phyloP scores from a whole-genome alignment of 2,329 filamentous ascomycete genomes.

The Tothia fuscella region DNA sequence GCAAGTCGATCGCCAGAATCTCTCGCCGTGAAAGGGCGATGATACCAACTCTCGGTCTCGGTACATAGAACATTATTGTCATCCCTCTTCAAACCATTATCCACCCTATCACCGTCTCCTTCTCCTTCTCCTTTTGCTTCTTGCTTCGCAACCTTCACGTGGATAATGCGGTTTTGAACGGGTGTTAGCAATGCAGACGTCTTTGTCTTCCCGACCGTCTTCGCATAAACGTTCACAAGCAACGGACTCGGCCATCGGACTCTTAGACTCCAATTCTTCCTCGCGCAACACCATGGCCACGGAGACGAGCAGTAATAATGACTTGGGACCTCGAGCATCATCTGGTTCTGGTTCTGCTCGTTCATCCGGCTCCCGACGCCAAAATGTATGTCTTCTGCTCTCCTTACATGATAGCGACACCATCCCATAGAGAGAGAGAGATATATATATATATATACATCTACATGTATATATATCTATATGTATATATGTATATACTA shows the following conservation, averaged over 20 bases:
- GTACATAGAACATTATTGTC: too few species aligned
- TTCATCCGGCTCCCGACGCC: slow-evolving; percentile 34
- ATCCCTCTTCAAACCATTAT: too few species aligned
- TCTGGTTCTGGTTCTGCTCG: slow-evolving; percentile 56
- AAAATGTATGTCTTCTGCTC: slow-evolving; percentile 12
- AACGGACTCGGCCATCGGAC: slow-evolving; percentile 1
- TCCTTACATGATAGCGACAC: not conserved
- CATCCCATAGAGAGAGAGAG: not conserved
- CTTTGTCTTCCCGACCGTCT: slow-evolving; percentile 1
- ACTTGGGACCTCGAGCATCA: slow-evolving; percentile 52
- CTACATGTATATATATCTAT: not conserved
- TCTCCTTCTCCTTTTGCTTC: too few species aligned
- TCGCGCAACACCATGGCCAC: slow-evolving; percentile 38
- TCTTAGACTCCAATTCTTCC: slow-evolving; percentile 22
- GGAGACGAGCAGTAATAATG: slow-evolving; percentile 28
- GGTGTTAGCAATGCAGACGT: slow-evolving; percentile 1
- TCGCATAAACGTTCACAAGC: slow-evolving; percentile 1
- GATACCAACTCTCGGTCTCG: too few species aligned
- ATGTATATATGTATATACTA: slow-evolving; percentile 7
- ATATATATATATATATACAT: too few species aligned
- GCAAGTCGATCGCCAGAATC: too few species aligned
- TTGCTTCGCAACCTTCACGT: too few species aligned
- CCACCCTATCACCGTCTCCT: too few species aligned
- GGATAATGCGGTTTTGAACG: too few species aligned
- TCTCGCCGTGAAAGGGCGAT: too few species aligned